A percentile compares a stretch with the other conserved stretches of the same genome.
phyloP scores from a whole-genome alignment of 2,329 filamentous ascomycete genomes.

The Ceratocystis lukuohia region DNA sequence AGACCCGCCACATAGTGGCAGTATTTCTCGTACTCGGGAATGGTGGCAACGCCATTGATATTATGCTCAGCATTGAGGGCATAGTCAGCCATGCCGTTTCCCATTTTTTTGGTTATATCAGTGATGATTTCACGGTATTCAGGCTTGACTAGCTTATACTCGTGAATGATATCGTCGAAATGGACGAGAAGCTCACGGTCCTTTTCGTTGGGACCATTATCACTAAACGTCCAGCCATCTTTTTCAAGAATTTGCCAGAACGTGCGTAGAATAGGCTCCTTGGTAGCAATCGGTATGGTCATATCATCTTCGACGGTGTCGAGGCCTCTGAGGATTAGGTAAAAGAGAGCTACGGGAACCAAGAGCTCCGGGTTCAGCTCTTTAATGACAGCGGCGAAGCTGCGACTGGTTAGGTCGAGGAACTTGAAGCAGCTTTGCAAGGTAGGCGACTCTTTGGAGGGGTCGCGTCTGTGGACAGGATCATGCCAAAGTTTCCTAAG shows the following conservation, averaged over 20 bases:
- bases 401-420: conserved; percentile 78
- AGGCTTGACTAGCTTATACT: conserved; percentile 79
- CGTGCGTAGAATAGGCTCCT: conserved; percentile 71
- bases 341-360: conserved; percentile 80
- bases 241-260: conserved; percentile 68
- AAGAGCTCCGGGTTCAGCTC: conserved; percentile 91
- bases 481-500: conserved; percentile 95
- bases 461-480: conserved; percentile 72
- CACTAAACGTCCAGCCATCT: conserved; percentile 82
- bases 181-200: conserved; percentile 83
- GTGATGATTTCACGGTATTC: conserved; percentile 76
- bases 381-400: conserved; percentile 84
- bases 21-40: conserved; percentile 88
- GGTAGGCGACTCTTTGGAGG: conserved; percentile 57
- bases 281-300: conserved; percentile 67
- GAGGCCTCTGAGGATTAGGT: conserved; percentile 77
- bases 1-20: conserved; percentile 97
- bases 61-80: conserved; percentile 71
- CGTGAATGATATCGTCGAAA: conserved; percentile 73
- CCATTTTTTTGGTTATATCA: conserved; percentile 90
- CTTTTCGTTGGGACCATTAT: conserved; percentile 82
- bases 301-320: conserved; percentile 99
- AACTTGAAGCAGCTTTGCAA: conserved; percentile 75
- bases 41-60: conserved; percentile 62
- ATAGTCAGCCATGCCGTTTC: conserved; percentile 97